Evolutionary conservation across 2,329 filamentous ascomycete genomes (phyloP).

Genomic region (Phialophora expanda): DNA sequence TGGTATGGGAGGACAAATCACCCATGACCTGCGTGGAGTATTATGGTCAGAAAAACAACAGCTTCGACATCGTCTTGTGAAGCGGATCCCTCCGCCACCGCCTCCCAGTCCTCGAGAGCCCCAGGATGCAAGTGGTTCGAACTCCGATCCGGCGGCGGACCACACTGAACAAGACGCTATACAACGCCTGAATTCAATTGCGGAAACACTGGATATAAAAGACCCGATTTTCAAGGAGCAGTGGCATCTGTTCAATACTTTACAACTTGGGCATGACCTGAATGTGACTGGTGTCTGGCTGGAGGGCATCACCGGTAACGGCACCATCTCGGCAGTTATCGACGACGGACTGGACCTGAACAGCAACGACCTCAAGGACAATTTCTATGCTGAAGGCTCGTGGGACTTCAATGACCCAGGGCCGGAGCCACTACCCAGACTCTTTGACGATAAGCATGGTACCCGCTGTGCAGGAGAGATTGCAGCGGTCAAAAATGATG

Average conservation of each 20-base stretch:
- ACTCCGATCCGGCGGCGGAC: conserved; percentile 25
- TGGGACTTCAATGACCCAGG: conserved; percentile 93
- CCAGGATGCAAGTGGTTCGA: conserved; percentile 15
- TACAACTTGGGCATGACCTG: conserved; percentile 84
- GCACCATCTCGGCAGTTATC: conserved; percentile 88
- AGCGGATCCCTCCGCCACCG: conserved; percentile 56
- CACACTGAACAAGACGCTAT: conserved; percentile 55
- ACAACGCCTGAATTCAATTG: conserved; percentile 64
- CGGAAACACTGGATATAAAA: conserved; percentile 70
- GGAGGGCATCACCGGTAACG: conserved; percentile 86
- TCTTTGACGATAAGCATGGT: conserved; percentile 86
- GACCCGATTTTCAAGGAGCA: conserved; percentile 94
- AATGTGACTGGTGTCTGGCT: conserved; percentile 96
- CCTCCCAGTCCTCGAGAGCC: conserved; percentile 35
- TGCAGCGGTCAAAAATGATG: conserved; percentile 85
- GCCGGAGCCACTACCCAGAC: conserved; percentile 77
- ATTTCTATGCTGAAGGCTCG: conserved; percentile 91
- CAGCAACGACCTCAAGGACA: conserved; percentile 87
- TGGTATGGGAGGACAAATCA: conserved; percentile 14
- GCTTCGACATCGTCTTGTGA: conserved; percentile 65
- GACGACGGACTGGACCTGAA: conserved; percentile 97
- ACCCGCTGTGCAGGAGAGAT: conserved; percentile 96
- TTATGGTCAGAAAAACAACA: conserved; percentile 80
- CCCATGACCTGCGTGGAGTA: conserved; percentile 72
- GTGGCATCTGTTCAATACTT: conserved; percentile 90